A percentile compares a stretch with the other conserved stretches of the same genome.
phyloP scores from a whole-genome alignment of 805 yeast genomes.

The Komagataella populi region DNA sequence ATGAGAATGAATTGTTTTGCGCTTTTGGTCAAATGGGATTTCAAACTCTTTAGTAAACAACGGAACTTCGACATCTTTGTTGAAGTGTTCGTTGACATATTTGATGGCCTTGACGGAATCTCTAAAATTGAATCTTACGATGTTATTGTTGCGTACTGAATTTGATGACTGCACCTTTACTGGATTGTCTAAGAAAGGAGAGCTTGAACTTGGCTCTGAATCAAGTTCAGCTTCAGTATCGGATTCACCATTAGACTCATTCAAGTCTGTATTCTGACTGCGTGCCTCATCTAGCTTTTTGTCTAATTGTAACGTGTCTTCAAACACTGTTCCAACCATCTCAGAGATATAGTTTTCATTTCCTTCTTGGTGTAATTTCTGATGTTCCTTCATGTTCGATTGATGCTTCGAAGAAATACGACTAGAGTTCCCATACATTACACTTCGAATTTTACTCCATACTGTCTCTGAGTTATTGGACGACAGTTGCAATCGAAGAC shows the following conservation, averaged over 20 bases:
- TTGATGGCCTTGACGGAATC: neutral
- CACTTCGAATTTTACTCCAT: neutral
- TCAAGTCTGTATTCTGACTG: neutral
- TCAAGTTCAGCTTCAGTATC: neutral
- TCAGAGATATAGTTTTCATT: neutral
- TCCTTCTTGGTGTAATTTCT: neutral
- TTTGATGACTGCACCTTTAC: neutral
- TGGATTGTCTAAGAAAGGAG: neutral
- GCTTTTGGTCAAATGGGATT: constrained; percentile 11
- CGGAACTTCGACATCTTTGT: neutral
- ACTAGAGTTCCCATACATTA: neutral
- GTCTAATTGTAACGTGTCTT: neutral
- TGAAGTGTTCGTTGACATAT: neutral
- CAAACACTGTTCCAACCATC: neutral
- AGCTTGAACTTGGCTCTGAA: neutral
- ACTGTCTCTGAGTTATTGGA: neutral
- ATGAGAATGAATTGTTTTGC: constrained; percentile 27
- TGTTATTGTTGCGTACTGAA: neutral
- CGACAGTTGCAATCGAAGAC: neutral
- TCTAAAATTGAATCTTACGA: neutral
- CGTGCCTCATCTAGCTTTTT: neutral
- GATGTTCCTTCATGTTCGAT: neutral
- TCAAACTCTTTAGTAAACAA: constrained; percentile 7
- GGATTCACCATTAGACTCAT: neutral
- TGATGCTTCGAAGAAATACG: neutral